These are phyloP conservation scores for Bipolaris bicolor DNA, from an alignment of 2,329 filamentous ascomycete genomes.

Conservation along the genomic window DNA sequence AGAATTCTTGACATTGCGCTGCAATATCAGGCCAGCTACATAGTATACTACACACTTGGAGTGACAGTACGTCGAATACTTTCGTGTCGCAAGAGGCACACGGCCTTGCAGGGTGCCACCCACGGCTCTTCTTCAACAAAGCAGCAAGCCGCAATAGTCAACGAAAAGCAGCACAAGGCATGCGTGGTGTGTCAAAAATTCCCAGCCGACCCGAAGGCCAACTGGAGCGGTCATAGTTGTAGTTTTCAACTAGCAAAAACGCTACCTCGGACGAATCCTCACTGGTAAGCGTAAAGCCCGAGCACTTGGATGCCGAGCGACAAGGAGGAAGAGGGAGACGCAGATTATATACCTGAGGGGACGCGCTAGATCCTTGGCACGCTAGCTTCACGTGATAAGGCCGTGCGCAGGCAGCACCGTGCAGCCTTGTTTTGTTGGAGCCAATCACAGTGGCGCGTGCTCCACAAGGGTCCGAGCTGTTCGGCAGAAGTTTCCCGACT, in stretches of 20 bases:
- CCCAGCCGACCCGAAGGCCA: constrained; percentile 73
- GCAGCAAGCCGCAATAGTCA: constrained; percentile 35
- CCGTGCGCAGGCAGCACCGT: not conserved
- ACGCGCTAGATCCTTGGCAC: constrained; percentile 23
- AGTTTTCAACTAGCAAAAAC: constrained; percentile 94
- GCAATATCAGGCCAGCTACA: too few species aligned
- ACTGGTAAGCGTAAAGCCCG: constrained; percentile 82
- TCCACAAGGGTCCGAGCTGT: not conserved
- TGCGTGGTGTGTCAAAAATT: constrained; percentile 72
- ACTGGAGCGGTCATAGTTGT: constrained; percentile 75
- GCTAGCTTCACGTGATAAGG: constrained; percentile 26
- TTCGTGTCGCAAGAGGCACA: not conserved
- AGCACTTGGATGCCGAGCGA: constrained; percentile 57
- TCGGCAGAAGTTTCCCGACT: constrained; percentile 4
- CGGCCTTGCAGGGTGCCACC: not conserved
- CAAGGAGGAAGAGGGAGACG: constrained; percentile 11
- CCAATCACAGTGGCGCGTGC: not conserved
- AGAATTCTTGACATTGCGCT: too few species aligned
- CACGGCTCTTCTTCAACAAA: constrained; percentile 37
- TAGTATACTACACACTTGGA: too few species aligned
- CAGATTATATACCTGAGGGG: constrained; percentile 10
- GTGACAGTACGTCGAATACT: too few species aligned
- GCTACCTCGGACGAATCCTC: constrained; percentile 86
- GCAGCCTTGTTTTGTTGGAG: not conserved
- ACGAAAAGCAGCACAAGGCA: constrained; percentile 36